A percentile compares a stretch with the other conserved stretches of the same genome.
These are phyloP conservation scores for Pterocarpus santalinus DNA, from an alignment of 306 rosid genomes.

Conservation along the genomic window DNA sequence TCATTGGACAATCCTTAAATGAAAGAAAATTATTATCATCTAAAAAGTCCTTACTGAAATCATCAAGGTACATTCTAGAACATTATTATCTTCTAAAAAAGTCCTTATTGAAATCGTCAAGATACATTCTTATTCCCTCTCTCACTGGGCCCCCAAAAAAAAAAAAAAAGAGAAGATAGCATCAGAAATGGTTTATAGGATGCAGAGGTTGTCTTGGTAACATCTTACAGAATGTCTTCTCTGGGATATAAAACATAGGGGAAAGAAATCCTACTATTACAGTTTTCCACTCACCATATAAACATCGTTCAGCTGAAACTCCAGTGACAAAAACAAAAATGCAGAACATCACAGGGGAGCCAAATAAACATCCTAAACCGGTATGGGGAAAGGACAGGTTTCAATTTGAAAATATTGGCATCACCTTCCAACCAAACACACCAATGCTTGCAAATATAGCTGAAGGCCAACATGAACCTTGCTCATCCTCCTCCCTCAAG, in stretches of 20 bases:
- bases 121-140: background rate
- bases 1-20: slow-evolving; percentile 27
- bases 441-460: too few relatives aligned
- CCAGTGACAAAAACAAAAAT: background rate
- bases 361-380: slow-evolving; percentile 11
- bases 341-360: slow-evolving; percentile 6
- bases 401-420: background rate
- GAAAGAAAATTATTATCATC: background rate
- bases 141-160: background rate
- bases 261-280: slow-evolving; percentile 4
- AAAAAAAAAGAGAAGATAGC: background rate
- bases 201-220: background rate
- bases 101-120: background rate
- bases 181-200: background rate
- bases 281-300: too few relatives aligned
- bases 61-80: background rate
- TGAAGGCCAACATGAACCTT: too few relatives aligned
- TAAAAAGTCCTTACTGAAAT: background rate
- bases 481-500: too few relatives aligned
- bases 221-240: too few relatives aligned
- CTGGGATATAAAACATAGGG: too few relatives aligned
- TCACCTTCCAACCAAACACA: too few relatives aligned
- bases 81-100: background rate
- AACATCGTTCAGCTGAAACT: too few relatives aligned
- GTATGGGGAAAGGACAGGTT: background rate